Evolutionary conservation across 2,329 filamentous ascomycete species (phyloP).

Genomic region (Phaeosphaeriaceae sp.): DNA sequence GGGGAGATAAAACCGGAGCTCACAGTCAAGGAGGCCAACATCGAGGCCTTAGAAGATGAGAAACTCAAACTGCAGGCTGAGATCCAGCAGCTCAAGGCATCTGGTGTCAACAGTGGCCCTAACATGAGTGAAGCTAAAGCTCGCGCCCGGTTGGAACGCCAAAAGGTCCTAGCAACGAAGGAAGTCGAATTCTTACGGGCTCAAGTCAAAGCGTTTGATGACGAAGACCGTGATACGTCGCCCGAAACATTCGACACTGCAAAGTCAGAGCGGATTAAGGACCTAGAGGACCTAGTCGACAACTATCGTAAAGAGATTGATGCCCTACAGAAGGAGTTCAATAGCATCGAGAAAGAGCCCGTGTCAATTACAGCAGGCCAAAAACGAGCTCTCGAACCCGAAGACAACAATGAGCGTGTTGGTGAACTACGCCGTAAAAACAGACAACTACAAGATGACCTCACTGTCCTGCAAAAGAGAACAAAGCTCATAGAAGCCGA

Average conservation of each 20-base stretch:
- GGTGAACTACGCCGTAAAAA: slow-evolving; percentile 88
- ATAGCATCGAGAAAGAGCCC: slow-evolving; percentile 63
- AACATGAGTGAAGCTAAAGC: slow-evolving; percentile 66
- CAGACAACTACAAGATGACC: slow-evolving; percentile 79
- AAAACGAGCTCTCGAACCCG: slow-evolving; percentile 68
- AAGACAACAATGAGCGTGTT: slow-evolving; percentile 70
- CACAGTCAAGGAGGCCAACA: slow-evolving; percentile 75
- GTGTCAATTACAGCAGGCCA: slow-evolving; percentile 54
- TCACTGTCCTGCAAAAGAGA: slow-evolving; percentile 72
- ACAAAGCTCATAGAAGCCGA: slow-evolving; percentile 76
- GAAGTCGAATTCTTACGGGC: slow-evolving; percentile 94
- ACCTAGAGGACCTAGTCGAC: slow-evolving; percentile 86
- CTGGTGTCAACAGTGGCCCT: slow-evolving; percentile 46
- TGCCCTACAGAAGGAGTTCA: slow-evolving; percentile 74
- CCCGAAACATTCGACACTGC: slow-evolving; percentile 78
- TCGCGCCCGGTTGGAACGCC: slow-evolving; percentile 79
- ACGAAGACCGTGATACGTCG: slow-evolving; percentile 86
- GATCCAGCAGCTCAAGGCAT: slow-evolving; percentile 70
- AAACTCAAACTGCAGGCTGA: slow-evolving; percentile 69
- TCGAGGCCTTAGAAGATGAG: slow-evolving; percentile 74
- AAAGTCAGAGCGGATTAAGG: slow-evolving; percentile 74
- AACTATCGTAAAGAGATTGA: slow-evolving; percentile 84
- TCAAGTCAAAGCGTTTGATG: slow-evolving; percentile 84
- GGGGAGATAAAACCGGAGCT: slow-evolving; percentile 81
- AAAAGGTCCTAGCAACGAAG: slow-evolving; percentile 83